Percentiles rank a stretch among this genome's conserved stretches.
Conservation (phyloP, 192 early-diverging fungal genomes). For the Backusella macrospora region DNA sequence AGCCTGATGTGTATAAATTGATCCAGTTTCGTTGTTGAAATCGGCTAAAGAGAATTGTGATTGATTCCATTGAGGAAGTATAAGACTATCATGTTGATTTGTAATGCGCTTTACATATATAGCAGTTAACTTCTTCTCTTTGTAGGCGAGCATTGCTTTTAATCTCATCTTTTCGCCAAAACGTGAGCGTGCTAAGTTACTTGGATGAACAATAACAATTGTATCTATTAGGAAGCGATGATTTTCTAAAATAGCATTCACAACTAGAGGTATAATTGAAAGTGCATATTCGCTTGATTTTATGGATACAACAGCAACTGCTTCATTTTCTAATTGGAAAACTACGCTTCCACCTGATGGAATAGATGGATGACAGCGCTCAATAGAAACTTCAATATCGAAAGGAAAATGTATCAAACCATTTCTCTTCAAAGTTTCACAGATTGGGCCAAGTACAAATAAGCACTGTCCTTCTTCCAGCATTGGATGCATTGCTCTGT, state of each 20-base stretch:
- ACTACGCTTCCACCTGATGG: slow-evolving; percentile 44
- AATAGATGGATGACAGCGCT: slow-evolving; percentile 61
- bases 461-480: slow-evolving; percentile 66
- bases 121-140: slow-evolving; percentile 19
- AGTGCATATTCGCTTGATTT: slow-evolving; percentile 17
- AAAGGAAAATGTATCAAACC: slow-evolving; percentile 73
- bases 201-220: slow-evolving; percentile 16
- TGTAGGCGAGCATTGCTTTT: slow-evolving; percentile 18
- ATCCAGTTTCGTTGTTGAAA: slow-evolving; percentile 29
- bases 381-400: slow-evolving; percentile 77
- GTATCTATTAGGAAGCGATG: slow-evolving; percentile 23
- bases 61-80: slow-evolving; percentile 30
- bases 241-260: slow-evolving; percentile 18
- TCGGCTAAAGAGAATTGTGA: slow-evolving; percentile 27
- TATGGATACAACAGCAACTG: slow-evolving; percentile 23
- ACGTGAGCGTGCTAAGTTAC: slow-evolving; percentile 19
- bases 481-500: slow-evolving; percentile 34
- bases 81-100: slow-evolving; percentile 35
- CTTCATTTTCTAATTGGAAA: slow-evolving; percentile 15
- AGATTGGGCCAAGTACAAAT: slow-evolving; percentile 76
- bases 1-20: slow-evolving; percentile 15
- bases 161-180: slow-evolving; percentile 25
- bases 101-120: slow-evolving; percentile 40
- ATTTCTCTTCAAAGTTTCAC: slow-evolving; percentile 71
- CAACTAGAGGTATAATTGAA: slow-evolving; percentile 19